Evolutionary conservation across 2,329 filamentous ascomycete genomes (phyloP), one percentile per base, ranked within the genome.

Genomic region (Aspergillus quadrilineatus): DNA sequence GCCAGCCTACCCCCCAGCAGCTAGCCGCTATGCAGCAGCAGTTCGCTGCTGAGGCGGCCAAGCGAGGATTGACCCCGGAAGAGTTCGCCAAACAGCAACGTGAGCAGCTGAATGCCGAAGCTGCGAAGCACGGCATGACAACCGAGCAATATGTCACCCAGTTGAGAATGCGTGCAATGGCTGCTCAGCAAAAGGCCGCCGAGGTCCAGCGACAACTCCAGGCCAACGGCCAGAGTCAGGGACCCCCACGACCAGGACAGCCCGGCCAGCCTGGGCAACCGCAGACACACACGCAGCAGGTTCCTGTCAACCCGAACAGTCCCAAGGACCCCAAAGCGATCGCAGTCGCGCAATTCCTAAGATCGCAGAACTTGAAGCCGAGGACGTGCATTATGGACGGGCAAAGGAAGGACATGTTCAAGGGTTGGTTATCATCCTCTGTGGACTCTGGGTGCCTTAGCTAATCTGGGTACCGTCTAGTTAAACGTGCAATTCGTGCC

Each of bases 341-440:
- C 45, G 92, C 92, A 7, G 83, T 99, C 53, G 95, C 94, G 64
- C 88, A 90, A 69, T 99, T 96, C 77, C 79, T 99, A 58, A 86
- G 87, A 65, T 75, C 83, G 57, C 92, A 97, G 77, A 85, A 94
- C 58, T 78, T 99, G 63, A 99, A 99, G 82, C 82, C 85, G 15
- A 83, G 94, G 61, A 97, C 92, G 15, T 93, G 90, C 73, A 95
- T 99, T 62, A 84, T 97, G 63, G 92, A 97, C 64, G 94, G 94
- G 67, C 92, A 97, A 81, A 85, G 94, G 68, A 97, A 96, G 78
- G 93, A 99, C 64, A 95, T 99, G 90, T 97, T 99, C 77, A 89
- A 88, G 82, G 92, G 91, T 93, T 80, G 45, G 52, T 50, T 49
- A 46, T 9, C 7, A 4, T 29, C 36, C 5, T 6, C 42, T 36